Evolutionary conservation across 2,329 filamentous ascomycete genomes (phyloP), one percentile per base, ranked within the genome.

Genomic region (Monosporascus sp.): DNA sequence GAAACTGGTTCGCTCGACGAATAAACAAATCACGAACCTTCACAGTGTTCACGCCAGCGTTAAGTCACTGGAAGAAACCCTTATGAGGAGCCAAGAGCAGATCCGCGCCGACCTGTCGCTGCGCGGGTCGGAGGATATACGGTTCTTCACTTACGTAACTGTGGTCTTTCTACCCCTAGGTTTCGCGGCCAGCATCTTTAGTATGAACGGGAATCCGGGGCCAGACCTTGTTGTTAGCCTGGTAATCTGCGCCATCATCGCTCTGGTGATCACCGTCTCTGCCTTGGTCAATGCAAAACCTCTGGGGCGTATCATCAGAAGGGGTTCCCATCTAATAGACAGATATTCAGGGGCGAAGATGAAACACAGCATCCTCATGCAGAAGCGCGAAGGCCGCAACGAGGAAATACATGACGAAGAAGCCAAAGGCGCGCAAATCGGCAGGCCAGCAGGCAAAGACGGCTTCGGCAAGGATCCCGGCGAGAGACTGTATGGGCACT

Each of bases 81-180:
- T 50, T 3, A 15, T 22, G 22, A 38, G 25, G 17, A 39, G 47
- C 2, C 38, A 49, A 41, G 52, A 54, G 5, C 57, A 56, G 5
- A 48, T 51, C 2, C 52, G 58, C 3, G 39, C 56, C 11, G 56
- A 60, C 17, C 47, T 58, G 3, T 46, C 53, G 9, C 38, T 58
- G 15, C 46, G 51, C 11, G 48, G 55, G 1, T 59, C 63, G 1
- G 60, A 68, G 44, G 64, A 69, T 46, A 62, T 70, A 45, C 61
- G 60, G 0, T 58, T 64, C 41, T 70, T 71, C 50, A 70, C 68
- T 1, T 68, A 69, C 48, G 64, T 68, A 4, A 71, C 68, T 0
- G 64, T 67, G 5, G 60, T 70, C 22, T 70, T 70, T 54, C 54
- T 70, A 3, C 68, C 68, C 0, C 54, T 67, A 0, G 63, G 66